These are phyloP conservation scores for Pezicula rhizophila DNA, from an alignment of 2,329 filamentous ascomycete species.

Conservation along the genomic window DNA sequence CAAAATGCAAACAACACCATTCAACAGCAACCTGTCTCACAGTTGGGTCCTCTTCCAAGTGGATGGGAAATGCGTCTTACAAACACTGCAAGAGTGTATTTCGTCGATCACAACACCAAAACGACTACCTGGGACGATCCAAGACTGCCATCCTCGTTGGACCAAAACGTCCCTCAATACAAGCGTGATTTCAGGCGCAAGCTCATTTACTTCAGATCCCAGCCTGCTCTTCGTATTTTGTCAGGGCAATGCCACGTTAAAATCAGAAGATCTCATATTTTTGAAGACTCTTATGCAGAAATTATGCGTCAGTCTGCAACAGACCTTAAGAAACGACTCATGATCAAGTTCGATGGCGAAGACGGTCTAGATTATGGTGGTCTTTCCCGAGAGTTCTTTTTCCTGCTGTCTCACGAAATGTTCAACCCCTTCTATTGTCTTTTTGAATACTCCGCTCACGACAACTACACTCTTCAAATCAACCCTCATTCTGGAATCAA, in stretches of 20 bases:
- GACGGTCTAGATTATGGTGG: conserved; percentile 97
- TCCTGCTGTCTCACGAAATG: conserved; percentile 98
- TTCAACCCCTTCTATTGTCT: conserved; percentile 99
- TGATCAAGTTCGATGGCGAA: conserved; percentile 99
- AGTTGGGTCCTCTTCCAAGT: conserved; percentile 88
- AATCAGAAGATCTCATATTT: conserved; percentile 91
- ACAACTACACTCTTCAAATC: conserved; percentile 99
- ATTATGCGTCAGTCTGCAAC: conserved; percentile 94
- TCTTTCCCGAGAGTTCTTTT: conserved; percentile 98
- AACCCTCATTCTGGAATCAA: conserved; percentile 99
- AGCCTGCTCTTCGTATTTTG: conserved; percentile 90
- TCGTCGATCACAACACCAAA: conserved; percentile 99
- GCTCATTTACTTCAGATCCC: conserved; percentile 97
- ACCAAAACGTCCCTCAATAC: conserved; percentile 98
- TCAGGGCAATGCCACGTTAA: conserved; percentile 98
- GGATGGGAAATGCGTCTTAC: conserved; percentile 99
- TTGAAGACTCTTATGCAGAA: conserved; percentile 97
- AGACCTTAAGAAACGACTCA: conserved; percentile 94
- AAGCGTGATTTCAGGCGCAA: conserved; percentile 98
- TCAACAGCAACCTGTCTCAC: conserved; percentile 95
- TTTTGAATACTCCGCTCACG: conserved; percentile 98
- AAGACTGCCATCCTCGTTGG: conserved; percentile 85
- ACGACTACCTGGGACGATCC: conserved; percentile 99
- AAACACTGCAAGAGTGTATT: conserved; percentile 96
- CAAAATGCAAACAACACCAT: conserved; percentile 85